These are phyloP conservation scores for Acidiella bohemica DNA, from an alignment of 495 filamentous ascomycete species.

Conservation along the genomic window DNA sequence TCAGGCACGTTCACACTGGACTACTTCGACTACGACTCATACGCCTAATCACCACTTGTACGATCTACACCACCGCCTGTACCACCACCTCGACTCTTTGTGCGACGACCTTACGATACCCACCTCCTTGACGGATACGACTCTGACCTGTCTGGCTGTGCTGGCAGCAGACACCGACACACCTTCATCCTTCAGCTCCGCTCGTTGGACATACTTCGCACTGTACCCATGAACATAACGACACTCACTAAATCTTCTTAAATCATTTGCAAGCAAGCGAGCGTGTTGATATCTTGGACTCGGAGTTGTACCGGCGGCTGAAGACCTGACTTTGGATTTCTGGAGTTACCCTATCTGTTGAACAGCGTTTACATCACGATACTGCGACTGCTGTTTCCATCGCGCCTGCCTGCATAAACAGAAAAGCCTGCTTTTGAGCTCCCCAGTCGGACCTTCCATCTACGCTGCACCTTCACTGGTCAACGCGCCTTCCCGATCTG, in stretches of 20 bases:
- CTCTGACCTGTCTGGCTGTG: neutral
- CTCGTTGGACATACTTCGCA: constrained; percentile 5
- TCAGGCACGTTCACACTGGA: constrained; percentile 6
- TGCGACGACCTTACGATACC: neutral
- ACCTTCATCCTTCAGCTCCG: neutral
- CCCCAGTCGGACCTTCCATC: constrained; percentile 7
- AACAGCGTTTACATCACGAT: too few species aligned
- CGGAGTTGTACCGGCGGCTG: neutral
- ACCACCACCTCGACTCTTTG: neutral
- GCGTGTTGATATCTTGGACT: constrained; percentile 12
- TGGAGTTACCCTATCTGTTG: constrained; percentile 6
- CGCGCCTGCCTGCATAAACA: constrained; percentile 4
- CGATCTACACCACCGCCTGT: neutral
- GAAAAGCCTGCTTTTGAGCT: too few species aligned
- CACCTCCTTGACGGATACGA: neutral
- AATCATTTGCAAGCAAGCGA: constrained; percentile 9
- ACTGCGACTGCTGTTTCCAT: neutral
- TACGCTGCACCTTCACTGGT: too few species aligned
- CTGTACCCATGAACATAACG: constrained; percentile 17
- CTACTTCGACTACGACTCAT: neutral
- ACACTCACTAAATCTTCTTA: constrained; percentile 10
- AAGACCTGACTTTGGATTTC: neutral
- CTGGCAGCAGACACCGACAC: neutral
- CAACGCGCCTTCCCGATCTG: neutral
- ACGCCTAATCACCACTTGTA: neutral